Conservation (phyloP, 306 rosid genomes). For the Crotalaria pallida region DNA sequence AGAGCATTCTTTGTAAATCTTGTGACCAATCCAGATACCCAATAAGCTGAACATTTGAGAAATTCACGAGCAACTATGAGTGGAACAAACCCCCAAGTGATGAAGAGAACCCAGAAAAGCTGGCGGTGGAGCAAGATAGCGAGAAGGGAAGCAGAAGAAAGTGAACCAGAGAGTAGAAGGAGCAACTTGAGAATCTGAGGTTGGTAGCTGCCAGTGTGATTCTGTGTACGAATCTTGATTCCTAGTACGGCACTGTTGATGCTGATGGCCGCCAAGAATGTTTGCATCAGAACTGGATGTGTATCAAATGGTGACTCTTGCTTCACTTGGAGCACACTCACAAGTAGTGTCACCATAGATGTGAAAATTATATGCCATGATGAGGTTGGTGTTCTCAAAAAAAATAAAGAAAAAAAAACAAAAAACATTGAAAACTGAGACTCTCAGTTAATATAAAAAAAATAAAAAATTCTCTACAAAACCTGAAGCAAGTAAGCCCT, state of each 20-base stretch:
- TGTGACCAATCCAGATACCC: neutral
- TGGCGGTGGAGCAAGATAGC: neutral
- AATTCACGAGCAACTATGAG: neutral
- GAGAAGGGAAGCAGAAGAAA: conserved; percentile 13
- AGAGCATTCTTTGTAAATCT: neutral
- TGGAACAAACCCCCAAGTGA: conserved; percentile 17
- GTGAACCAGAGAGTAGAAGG: conserved; percentile 5
- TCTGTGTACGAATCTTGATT: neutral
- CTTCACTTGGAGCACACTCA: too few species aligned
- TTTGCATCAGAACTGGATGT: neutral
- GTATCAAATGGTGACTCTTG: too few species aligned
- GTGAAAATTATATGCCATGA: too few species aligned
- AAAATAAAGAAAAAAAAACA: too few species aligned
- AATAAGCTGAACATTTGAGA: neutral
- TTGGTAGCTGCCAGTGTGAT: neutral
- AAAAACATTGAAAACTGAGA: too few species aligned
- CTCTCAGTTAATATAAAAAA: too few species aligned
- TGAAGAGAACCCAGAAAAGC: conserved; percentile 8
- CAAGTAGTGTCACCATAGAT: too few species aligned
- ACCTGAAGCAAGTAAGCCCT: too few species aligned
- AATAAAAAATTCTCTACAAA: too few species aligned
- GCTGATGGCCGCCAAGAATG: conserved; percentile 14
- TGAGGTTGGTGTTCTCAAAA: too few species aligned
- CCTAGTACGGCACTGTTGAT: conserved; percentile 1
- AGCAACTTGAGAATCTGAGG: neutral